phyloP scores from a whole-genome alignment of 768 basidiomycete species.

The Terana coerulea region DNA sequence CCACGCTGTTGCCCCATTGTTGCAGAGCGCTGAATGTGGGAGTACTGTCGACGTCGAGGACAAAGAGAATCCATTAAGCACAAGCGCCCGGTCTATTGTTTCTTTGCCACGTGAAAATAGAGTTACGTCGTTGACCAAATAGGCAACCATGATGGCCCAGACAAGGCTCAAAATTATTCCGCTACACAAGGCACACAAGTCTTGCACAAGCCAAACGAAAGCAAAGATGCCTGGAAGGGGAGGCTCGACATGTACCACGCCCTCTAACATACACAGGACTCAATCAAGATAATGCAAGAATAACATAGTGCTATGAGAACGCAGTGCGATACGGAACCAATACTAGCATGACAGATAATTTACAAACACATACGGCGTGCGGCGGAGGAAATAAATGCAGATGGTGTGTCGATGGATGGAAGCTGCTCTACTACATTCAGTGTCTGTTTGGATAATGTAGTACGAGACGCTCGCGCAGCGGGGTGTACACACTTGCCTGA shows the following conservation, averaged over 20 bases:
- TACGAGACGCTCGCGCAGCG: no score
- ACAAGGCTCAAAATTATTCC: not conserved
- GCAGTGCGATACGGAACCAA: not conserved
- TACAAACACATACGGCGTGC: not conserved
- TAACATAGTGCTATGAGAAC: constrained; percentile 4
- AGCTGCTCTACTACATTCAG: no score
- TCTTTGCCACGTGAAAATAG: constrained; percentile 4
- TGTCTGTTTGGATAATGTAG: no score
- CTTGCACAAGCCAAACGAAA: not conserved
- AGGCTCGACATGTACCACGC: not conserved
- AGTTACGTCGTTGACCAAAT: constrained; percentile 1
- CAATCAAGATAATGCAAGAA: constrained; percentile 1
- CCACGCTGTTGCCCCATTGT: constrained; percentile 6
- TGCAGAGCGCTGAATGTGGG: constrained; percentile 2
- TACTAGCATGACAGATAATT: constrained; percentile 2
- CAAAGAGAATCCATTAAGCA: constrained; percentile 3
- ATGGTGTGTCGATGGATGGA: not conserved
- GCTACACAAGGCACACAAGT: not conserved
- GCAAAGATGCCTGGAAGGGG: no score
- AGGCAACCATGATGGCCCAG: no score
- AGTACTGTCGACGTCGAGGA: not conserved
- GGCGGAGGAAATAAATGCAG: not conserved
- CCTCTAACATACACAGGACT: constrained; percentile 8
- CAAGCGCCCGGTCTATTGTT: constrained; percentile 7
- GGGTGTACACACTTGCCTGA: no score